phyloP scores from a whole-genome alignment of 2,329 filamentous ascomycete species.

The Ceratocystis alfenasii region DNA sequence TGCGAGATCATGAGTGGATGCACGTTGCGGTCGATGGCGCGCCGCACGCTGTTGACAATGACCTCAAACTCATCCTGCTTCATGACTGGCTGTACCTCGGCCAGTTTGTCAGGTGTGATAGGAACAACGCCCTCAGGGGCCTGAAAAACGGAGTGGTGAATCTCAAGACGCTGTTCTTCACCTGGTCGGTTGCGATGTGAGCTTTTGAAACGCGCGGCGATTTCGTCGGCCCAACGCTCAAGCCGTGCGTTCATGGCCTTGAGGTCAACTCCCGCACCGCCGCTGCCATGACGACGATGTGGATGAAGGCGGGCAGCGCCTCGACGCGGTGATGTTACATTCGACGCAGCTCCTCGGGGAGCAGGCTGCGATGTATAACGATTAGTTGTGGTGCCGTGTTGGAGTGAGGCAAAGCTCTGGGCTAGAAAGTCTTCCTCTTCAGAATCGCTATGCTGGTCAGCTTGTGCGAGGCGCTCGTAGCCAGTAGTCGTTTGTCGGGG shows the following conservation, averaged over 20 bases:
- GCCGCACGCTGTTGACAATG: conserved; percentile 77
- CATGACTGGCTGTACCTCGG: conserved; percentile 53
- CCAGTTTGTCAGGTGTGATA: conserved; percentile 61
- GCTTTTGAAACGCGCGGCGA: conserved; percentile 90
- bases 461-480: conserved; percentile 75
- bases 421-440: conserved; percentile 49
- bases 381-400: conserved; percentile 42
- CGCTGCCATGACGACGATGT: conserved; percentile 38
- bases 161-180: conserved; percentile 81
- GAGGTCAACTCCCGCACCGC: conserved; percentile 87
- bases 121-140: conserved; percentile 78
- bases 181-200: conserved; percentile 35
- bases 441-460: conserved; percentile 61
- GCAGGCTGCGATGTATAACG: conserved; percentile 46
- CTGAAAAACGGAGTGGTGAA: conserved; percentile 95
- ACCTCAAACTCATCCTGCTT: conserved; percentile 73
- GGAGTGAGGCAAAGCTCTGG: conserved; percentile 44
- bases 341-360: conserved; percentile 37
- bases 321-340: conserved; percentile 41
- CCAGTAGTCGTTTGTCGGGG: conserved; percentile 64
- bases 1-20: conserved; percentile 95
- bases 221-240: conserved; percentile 95
- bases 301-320: background rate
- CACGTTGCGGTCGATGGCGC: conserved; percentile 78
- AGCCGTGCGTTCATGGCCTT: conserved; percentile 95